Evolutionary conservation across 495 filamentous ascomycete genomes (phyloP).

Genomic region (Wilcoxina mikolae): DNA sequence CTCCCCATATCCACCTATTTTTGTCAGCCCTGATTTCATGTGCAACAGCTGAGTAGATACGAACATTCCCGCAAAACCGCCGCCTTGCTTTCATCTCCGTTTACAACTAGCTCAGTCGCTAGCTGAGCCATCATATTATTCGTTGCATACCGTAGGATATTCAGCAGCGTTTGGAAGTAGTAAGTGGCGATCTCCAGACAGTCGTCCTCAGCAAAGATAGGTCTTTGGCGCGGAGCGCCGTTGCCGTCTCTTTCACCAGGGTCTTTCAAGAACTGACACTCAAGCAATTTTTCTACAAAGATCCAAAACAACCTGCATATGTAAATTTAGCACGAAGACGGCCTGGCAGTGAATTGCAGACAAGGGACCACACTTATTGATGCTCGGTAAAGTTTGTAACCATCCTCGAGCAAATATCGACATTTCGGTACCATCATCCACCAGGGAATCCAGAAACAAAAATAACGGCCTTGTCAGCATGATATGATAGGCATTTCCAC

Average conservation of each 20-base stretch:
- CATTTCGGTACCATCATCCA: slow-evolving; percentile 56
- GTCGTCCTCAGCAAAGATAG: slow-evolving; percentile 35
- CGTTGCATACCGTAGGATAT: slow-evolving; percentile 50
- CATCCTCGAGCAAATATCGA: slow-evolving; percentile 65
- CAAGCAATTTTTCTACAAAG: slow-evolving; percentile 41
- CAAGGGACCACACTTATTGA: not conserved
- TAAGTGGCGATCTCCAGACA: slow-evolving; percentile 66
- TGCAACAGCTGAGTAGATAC: not conserved
- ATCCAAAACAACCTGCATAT: slow-evolving; percentile 39
- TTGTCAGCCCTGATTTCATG: slow-evolving; percentile 12
- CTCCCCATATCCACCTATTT: slow-evolving; percentile 34
- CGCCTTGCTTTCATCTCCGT: slow-evolving; percentile 14
- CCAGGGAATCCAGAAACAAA: slow-evolving; percentile 63
- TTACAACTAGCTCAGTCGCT: slow-evolving; percentile 31
- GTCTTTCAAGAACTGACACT: slow-evolving; percentile 37
- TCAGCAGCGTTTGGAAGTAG: slow-evolving; percentile 58
- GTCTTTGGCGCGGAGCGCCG: slow-evolving; percentile 17
- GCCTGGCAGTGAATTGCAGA: not conserved
- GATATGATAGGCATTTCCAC: slow-evolving; percentile 47
- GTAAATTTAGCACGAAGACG: not conserved
- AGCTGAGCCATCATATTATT: slow-evolving; percentile 47
- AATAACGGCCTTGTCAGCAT: slow-evolving; percentile 74
- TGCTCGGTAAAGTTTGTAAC: slow-evolving; percentile 49
- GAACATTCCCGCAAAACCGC: slow-evolving; percentile 12
- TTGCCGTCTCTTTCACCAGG: slow-evolving; percentile 26